A percentile compares a stretch with the other conserved stretches of the same genome.
Conservation (phyloP, 768 basidiomycete species). For the Lyophyllum shimeji region DNA sequence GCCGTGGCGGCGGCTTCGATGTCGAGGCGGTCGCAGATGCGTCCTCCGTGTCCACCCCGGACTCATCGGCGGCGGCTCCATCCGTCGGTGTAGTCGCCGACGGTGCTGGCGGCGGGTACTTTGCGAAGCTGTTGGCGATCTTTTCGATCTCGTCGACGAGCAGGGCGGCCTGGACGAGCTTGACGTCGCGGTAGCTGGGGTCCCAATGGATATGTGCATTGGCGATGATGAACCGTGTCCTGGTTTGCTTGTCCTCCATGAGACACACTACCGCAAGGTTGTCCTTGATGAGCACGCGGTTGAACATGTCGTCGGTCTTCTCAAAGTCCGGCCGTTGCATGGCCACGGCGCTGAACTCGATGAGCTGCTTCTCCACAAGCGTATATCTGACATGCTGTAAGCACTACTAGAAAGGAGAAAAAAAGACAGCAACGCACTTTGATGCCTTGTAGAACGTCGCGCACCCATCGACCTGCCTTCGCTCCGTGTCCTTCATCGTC, state of each 20-base stretch:
- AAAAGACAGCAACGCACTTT: slow-evolving; percentile 55
- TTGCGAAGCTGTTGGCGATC: slow-evolving; percentile 80
- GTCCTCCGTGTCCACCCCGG: slow-evolving; percentile 12
- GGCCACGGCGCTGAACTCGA: slow-evolving; percentile 92
- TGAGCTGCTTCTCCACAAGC: slow-evolving; percentile 88
- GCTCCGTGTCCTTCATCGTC: slow-evolving; percentile 88
- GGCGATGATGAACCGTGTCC: slow-evolving; percentile 83
- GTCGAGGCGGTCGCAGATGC: slow-evolving; percentile 8
- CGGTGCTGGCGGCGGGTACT: slow-evolving; percentile 66
- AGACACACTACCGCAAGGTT: slow-evolving; percentile 87
- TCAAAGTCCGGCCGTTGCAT: slow-evolving; percentile 93
- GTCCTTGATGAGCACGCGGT: slow-evolving; percentile 93
- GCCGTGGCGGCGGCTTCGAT: slow-evolving; percentile 31
- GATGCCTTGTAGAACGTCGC: slow-evolving; percentile 92
- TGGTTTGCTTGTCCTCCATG: slow-evolving; percentile 84
- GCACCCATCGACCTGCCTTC: slow-evolving; percentile 91
- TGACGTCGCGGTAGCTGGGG: slow-evolving; percentile 90
- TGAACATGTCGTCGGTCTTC: slow-evolving; percentile 99
- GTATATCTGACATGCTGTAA: slow-evolving; percentile 60
- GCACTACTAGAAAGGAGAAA: slow-evolving; percentile 7
- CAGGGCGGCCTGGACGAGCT: slow-evolving; percentile 93
- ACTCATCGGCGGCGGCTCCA: slow-evolving; percentile 21
- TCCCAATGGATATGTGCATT: slow-evolving; percentile 96
- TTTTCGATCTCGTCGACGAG: slow-evolving; percentile 93
- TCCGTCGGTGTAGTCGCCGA: slow-evolving; percentile 31